Base-by-base conservation (phyloP, 2,329 filamentous ascomycete species). In the Ploettnerulaceae sp. region DNA sequence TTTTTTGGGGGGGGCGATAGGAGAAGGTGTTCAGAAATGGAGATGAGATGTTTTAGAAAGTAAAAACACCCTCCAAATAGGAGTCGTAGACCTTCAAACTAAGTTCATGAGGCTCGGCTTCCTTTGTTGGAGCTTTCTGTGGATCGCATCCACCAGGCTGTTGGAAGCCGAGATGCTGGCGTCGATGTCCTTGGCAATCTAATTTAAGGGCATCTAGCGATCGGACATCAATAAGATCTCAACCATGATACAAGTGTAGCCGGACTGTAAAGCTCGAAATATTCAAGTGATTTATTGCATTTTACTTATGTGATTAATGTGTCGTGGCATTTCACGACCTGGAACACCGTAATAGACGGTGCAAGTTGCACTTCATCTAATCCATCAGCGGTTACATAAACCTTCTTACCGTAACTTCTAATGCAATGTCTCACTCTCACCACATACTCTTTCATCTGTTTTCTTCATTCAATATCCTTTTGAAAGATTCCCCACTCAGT, bases 201-300 rank as follows among this genome's bases (percentile, higher is more conserved):
- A 29, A 20, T 29, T 40, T 21, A 29, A 37, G 37, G 33, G 25
- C 17, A 40, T 21, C 37, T 40, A 15, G 25, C 15, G 15, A 28
- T 38, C 24, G 36, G 21, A 21, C 37, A 28, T 40, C 37, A 40
- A 29, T n/a, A n/a, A n/a, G n/a, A n/a, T n/a, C n/a, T n/a, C n/a
- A n/a, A n/a, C n/a, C n/a, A n/a, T n/a, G n/a, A 28, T 40, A 26
- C 25, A 31, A 31, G 17, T 40, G 37, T 14, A 40, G 31, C 25
- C 37, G 24, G 25, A 29, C n/a, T 14, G 4, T 20, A 5, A 29
- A 3, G 7, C 6, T 39, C 9, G 26, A 7, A 11, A 28, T 39
- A 11, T 20, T 20, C 9, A 4, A 28, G 29, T 6, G 3, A 5
- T 34, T 7, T 18, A 9, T 20, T 20, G 5, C 11, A 4, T 14